These are phyloP conservation scores for Skeletonema menzelii DNA, from an alignment of 108 stramenopile genomes.

Conservation along the genomic window DNA sequence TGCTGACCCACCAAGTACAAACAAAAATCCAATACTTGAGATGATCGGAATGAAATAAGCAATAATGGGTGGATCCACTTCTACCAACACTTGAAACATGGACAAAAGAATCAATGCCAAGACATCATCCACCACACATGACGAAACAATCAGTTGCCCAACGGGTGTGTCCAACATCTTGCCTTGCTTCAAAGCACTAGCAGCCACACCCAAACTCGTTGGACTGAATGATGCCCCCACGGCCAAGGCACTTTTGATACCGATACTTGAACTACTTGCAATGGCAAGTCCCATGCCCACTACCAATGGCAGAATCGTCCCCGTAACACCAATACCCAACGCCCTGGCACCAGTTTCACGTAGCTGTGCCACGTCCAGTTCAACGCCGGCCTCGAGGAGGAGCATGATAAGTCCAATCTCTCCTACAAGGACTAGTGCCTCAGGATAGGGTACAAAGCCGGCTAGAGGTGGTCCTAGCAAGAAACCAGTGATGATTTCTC, in stretches of 20 bases:
- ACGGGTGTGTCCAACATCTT: slow-evolving; percentile 56
- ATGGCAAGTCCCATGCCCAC: slow-evolving; percentile 47
- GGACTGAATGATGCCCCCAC: slow-evolving; percentile 66
- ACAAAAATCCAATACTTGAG: slow-evolving; percentile 15
- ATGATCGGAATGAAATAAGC: slow-evolving; percentile 52
- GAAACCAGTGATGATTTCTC: slow-evolving; percentile 41
- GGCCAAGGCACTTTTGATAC: slow-evolving; percentile 46
- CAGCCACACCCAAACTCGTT: slow-evolving; percentile 61
- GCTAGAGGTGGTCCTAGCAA: slow-evolving; percentile 30
- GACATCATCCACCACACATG: slow-evolving; percentile 67
- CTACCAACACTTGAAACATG: slow-evolving; percentile 45
- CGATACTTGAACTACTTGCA: background rate
- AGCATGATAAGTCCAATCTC: slow-evolving; percentile 50
- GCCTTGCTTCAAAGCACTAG: slow-evolving; percentile 52
- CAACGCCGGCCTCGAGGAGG: slow-evolving; percentile 60
- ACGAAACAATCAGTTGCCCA: slow-evolving; percentile 63
- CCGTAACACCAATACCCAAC: slow-evolving; percentile 54
- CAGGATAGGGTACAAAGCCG: slow-evolving; percentile 33
- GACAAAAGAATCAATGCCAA: slow-evolving; percentile 56
- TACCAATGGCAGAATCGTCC: slow-evolving; percentile 53
- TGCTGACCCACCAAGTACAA: slow-evolving; percentile 32
- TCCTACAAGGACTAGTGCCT: slow-evolving; percentile 29
- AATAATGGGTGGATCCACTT: slow-evolving; percentile 16
- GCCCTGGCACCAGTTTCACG: slow-evolving; percentile 50
- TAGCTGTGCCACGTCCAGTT: slow-evolving; percentile 67